Percentiles rank a stretch among this genome's conserved stretches.
phyloP scores from a whole-genome alignment of 1,284 basidiomycete genomes.

The Fomitopsis pinicola region DNA sequence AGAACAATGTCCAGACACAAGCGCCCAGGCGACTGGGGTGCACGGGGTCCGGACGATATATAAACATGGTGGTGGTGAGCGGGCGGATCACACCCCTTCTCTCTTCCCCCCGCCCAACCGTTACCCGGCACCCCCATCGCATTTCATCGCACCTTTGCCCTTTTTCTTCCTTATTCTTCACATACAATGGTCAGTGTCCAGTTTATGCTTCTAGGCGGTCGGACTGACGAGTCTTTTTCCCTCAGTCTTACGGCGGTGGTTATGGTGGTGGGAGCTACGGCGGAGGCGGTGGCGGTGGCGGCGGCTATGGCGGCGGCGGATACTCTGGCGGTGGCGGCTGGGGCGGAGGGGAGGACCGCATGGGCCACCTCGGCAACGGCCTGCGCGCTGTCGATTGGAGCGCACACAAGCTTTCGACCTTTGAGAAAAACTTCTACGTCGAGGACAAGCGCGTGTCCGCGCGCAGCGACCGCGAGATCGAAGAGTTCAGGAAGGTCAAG shows the following conservation, averaged over 20 bases:
- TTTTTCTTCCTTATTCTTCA: background rate
- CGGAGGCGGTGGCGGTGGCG: constrained; percentile 20
- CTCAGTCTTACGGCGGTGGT: constrained; percentile 32
- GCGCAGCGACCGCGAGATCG: constrained; percentile 82
- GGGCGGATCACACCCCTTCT: background rate
- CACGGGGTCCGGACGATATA: constrained; percentile 7
- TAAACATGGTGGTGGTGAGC: background rate
- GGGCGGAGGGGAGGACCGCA: constrained; percentile 65
- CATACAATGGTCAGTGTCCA: background rate
- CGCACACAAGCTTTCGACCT: constrained; percentile 68
- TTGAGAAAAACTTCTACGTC: constrained; percentile 97
- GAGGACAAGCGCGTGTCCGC: constrained; percentile 86
- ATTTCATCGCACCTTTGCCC: constrained; percentile 6
- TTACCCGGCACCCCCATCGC: constrained; percentile 1
- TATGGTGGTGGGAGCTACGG: constrained; percentile 25
- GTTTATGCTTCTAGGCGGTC: background rate
- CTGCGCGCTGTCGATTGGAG: constrained; percentile 88
- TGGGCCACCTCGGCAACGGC: constrained; percentile 81
- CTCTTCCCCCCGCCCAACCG: constrained; percentile 7
- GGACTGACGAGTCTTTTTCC: background rate
- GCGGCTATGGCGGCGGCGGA: constrained; percentile 40
- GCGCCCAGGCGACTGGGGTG: background rate
- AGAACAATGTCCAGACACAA: background rate
- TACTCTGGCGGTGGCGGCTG: constrained; percentile 52
- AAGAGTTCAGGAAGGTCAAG: constrained; percentile 81